Percentiles rank a stretch among this genome's conserved stretches.
Conservation (phyloP, 2,329 filamentous ascomycete genomes). For the Cytospora leucostoma region DNA sequence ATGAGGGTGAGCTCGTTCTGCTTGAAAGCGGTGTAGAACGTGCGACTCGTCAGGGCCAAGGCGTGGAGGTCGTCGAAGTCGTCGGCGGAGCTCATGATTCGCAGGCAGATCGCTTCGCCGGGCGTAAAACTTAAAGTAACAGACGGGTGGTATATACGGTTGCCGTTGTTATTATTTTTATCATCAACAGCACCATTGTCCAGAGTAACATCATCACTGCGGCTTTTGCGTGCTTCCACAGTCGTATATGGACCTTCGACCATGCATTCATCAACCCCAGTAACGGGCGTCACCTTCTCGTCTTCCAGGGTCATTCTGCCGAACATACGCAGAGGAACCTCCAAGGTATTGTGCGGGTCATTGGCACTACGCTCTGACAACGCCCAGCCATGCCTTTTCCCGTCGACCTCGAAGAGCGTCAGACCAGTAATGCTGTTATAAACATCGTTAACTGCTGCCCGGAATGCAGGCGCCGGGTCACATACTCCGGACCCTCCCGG, state of each 20-base stretch:
- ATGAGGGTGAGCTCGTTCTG: constrained; percentile 44
- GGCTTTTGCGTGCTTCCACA: not conserved
- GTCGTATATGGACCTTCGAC: constrained; percentile 17
- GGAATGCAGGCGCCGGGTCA: constrained; percentile 51
- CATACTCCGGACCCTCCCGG: constrained; percentile 45
- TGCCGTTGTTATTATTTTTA: not conserved
- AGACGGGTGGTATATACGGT: not conserved
- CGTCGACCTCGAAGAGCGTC: constrained; percentile 51
- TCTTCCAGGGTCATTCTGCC: constrained; percentile 3
- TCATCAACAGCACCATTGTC: not conserved
- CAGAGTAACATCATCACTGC: not conserved
- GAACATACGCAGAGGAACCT: constrained; percentile 19
- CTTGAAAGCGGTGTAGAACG: constrained; percentile 49
- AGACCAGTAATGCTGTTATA: constrained; percentile 53
- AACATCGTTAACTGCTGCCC: constrained; percentile 50
- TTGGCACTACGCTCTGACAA: constrained; percentile 43
- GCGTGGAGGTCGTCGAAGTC: constrained; percentile 46
- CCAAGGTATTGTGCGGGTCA: constrained; percentile 40
- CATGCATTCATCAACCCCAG: constrained; percentile 38
- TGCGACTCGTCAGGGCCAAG: constrained; percentile 44
- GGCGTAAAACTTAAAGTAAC: constrained; percentile 4
- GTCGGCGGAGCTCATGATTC: constrained; percentile 44
- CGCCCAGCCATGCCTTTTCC: constrained; percentile 52
- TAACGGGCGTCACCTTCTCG: not conserved
- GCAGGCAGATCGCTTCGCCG: constrained; percentile 40